Evolutionary conservation across 2,329 filamentous ascomycete genomes (phyloP), one percentile per base, ranked within the genome.

Genomic region (Cryphonectria carpinicola): DNA sequence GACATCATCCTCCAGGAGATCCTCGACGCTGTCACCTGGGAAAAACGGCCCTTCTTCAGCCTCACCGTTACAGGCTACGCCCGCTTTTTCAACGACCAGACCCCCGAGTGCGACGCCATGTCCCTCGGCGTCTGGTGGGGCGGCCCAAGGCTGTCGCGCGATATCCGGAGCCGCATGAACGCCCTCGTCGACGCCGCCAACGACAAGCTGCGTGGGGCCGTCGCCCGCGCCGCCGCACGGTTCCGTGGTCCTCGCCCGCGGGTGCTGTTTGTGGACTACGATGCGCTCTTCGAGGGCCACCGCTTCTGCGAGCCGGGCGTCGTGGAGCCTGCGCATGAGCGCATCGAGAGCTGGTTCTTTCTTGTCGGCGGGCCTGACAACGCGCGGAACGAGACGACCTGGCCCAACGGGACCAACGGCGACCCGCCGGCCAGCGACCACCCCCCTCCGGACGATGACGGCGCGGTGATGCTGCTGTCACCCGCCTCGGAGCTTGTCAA

Each of bases 41-140:
- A 85, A 77, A 81, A 80, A 77, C 79, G 78, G 22, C 81, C 82
- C 4, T 77, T 76, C 70, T 85, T 85, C 73, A 76, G 78, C 56
- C 76, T 85, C 69, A 79, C 81, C n/a, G 77, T 85, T 5, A 85
- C 83, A 0, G 84, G 84, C 5, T 85, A 86, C 74, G 83, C 83
- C 32, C 80, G 81, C 10, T 85, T 85, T 76, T 86, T 85, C 76
- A 83, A 85, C 74, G 82, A 78, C 32, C 76, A 79, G 11, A 85
- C 84, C 10, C 76, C 78, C 1, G 79, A 75, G 4, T 86, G 84
- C 70, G 82, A 86, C 63, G 77, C 82, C 22, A 79, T 79, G 75
- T 84, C 81, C 5, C 77, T 86, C 43, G 82, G 83, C 35, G 77
- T 85, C n/a, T 85, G 84, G 83, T 82, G 80, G 79, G 76, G 79